Conservation (phyloP, 345 rosid genomes). For the Eucalyptus marginata region DNA sequence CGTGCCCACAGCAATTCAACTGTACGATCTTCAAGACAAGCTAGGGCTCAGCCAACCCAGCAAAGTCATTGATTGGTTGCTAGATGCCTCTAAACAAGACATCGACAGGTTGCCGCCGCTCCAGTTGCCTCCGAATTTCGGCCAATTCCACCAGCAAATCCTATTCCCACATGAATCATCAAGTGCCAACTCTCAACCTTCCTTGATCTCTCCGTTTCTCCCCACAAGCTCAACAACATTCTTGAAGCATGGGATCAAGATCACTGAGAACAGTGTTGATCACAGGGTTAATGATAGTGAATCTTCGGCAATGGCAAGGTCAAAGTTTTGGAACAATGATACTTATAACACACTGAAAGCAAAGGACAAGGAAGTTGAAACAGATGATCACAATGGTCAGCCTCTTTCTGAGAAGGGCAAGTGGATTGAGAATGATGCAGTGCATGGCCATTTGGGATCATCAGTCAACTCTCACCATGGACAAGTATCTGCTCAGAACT, state of each 20-base stretch:
- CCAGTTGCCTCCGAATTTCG: conserved; percentile 64
- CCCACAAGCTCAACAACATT: conserved; percentile 11
- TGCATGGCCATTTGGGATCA: conserved; percentile 18
- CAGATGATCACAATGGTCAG: not conserved
- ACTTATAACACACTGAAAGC: conserved; percentile 13
- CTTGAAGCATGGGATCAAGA: conserved; percentile 23
- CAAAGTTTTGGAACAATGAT: conserved; percentile 33
- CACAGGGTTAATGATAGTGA: not conserved
- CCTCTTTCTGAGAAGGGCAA: conserved; percentile 44
- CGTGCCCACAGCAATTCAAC: conserved; percentile 84
- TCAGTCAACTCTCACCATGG: not conserved
- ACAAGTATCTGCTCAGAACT: conserved; percentile 29
- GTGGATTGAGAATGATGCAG: conserved; percentile 33
- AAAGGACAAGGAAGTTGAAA: conserved; percentile 16
- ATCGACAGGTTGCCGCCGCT: conserved; percentile 87
- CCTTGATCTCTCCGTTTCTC: conserved; percentile 16
- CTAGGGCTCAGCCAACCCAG: conserved; percentile 88
- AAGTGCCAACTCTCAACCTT: not conserved
- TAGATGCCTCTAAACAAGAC: conserved; percentile 62
- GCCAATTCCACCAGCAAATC: conserved; percentile 55
- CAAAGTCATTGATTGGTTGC: conserved; percentile 89
- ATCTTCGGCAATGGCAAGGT: not conserved
- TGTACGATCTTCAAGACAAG: conserved; percentile 86
- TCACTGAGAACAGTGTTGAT: not conserved
- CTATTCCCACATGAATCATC: not conserved